A percentile compares a stretch with the other conserved stretches of the same genome.
phyloP scores from a whole-genome alignment of 495 filamentous ascomycete genomes.

The Hypoxylon crocopeplum region DNA sequence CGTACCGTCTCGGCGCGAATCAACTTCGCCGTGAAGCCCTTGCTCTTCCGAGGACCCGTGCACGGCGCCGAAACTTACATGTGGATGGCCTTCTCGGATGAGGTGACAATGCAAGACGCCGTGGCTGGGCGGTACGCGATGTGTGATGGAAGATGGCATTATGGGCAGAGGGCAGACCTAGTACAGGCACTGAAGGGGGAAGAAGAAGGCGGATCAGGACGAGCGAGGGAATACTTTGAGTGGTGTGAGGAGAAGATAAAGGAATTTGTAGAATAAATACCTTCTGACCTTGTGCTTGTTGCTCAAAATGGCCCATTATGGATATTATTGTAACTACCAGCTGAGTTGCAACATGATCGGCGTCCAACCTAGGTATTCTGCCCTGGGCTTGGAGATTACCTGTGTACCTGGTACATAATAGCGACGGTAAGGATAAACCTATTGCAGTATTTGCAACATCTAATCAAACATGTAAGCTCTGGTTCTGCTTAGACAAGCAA shows the following conservation, averaged over 20 bases:
- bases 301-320: too few species aligned
- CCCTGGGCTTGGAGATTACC: too few species aligned
- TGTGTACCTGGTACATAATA: too few species aligned
- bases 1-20: constrained; percentile 16
- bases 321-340: too few species aligned
- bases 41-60: constrained; percentile 37
- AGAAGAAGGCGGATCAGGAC: constrained; percentile 45
- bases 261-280: constrained; percentile 9
- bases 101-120: constrained; percentile 40
- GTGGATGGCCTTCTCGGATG: constrained; percentile 46
- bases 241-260: constrained; percentile 42
- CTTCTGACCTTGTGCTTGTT: too few species aligned
- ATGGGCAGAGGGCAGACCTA: constrained; percentile 38
- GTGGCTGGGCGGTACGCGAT: constrained; percentile 42
- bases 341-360: too few species aligned
- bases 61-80: constrained; percentile 49
- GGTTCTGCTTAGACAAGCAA: too few species aligned
- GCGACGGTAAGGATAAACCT: too few species aligned
- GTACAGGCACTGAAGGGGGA: constrained; percentile 37
- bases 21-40: constrained; percentile 11
- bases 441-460: too few species aligned
- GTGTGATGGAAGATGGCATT: constrained; percentile 48
- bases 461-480: too few species aligned
- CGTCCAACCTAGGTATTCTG: too few species aligned
- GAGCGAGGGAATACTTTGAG: constrained; percentile 42